These are phyloP conservation scores for Boletus rubroflammeus DNA, from an alignment of 768 basidiomycete species.

Conservation along the genomic window DNA sequence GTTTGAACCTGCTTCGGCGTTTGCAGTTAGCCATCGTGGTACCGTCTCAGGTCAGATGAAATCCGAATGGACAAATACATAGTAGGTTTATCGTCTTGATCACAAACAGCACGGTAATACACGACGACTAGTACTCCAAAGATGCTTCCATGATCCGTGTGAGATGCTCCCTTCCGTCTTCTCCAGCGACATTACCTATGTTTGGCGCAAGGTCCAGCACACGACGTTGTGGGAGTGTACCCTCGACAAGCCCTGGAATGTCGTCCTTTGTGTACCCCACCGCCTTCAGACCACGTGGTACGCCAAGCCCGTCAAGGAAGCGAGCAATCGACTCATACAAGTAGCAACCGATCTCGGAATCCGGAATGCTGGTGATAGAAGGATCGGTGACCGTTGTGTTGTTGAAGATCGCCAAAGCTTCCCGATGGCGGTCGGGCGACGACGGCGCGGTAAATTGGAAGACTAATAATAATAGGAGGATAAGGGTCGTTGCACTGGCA, in stretches of 20 bases:
- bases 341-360: constrained; percentile 72
- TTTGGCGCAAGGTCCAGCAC: constrained; percentile 93
- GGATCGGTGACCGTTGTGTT: constrained; percentile 62
- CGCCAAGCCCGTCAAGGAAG: constrained; percentile 81
- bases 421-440: constrained; percentile 85
- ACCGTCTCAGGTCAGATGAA: not conserved
- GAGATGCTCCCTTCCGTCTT: constrained; percentile 81
- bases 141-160: constrained; percentile 77
- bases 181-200: constrained; percentile 76
- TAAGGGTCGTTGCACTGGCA: not conserved
- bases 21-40: constrained; percentile 19
- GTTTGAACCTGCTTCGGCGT: constrained; percentile 61
- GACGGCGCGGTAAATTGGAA: constrained; percentile 97
- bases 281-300: constrained; percentile 82
- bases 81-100: not conserved
- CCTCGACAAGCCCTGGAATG: constrained; percentile 75
- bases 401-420: constrained; percentile 82
- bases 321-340: constrained; percentile 83
- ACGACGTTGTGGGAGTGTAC: constrained; percentile 87
- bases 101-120: constrained; percentile 8
- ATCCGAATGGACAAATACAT: not conserved
- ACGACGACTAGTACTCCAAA: constrained; percentile 56
- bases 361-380: constrained; percentile 67
- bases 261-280: constrained; percentile 71
- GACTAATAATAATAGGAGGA: constrained; percentile 40